Evolutionary conservation across 1,284 basidiomycete species (phyloP).

Genomic region (Leccinum subrobustum): DNA sequence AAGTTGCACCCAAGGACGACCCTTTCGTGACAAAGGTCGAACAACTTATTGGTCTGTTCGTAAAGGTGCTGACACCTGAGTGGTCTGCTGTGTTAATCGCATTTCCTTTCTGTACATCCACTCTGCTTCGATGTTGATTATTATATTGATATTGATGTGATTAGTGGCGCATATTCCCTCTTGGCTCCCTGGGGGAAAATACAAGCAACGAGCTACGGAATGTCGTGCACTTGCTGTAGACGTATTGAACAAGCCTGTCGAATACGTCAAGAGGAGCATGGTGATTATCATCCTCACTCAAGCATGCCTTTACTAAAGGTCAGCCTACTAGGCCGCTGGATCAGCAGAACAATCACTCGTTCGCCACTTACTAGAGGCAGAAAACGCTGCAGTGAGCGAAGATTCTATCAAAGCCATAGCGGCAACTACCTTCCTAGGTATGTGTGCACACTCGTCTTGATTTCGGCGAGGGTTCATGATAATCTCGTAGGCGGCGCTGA

Average conservation of each 20-base stretch:
- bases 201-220: slow-evolving; percentile 27
- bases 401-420: slow-evolving; percentile 26
- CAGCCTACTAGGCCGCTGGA: slow-evolving; percentile 19
- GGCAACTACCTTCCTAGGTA: slow-evolving; percentile 28
- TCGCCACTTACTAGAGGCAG: slow-evolving; percentile 13
- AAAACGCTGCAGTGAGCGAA: not conserved
- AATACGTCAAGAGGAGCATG: slow-evolving; percentile 32
- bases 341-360: slow-evolving; percentile 24
- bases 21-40: slow-evolving; percentile 25
- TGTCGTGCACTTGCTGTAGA: slow-evolving; percentile 27
- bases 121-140: slow-evolving; percentile 12
- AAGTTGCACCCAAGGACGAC: slow-evolving; percentile 20
- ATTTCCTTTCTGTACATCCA: slow-evolving; percentile 26
- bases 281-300: slow-evolving; percentile 17
- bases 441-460: not conserved
- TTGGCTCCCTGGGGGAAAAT: slow-evolving; percentile 39
- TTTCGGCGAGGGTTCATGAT: not conserved
- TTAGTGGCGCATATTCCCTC: slow-evolving; percentile 33
- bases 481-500: slow-evolving; percentile 28
- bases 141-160: slow-evolving; percentile 13
- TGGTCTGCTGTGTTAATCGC: slow-evolving; percentile 17
- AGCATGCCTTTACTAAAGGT: not conserved
- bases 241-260: slow-evolving; percentile 30
- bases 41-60: slow-evolving; percentile 9
- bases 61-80: slow-evolving; percentile 23